Base-by-base conservation (phyloP, 208 protist genomes). In the Crithidia thermophila region DNA sequence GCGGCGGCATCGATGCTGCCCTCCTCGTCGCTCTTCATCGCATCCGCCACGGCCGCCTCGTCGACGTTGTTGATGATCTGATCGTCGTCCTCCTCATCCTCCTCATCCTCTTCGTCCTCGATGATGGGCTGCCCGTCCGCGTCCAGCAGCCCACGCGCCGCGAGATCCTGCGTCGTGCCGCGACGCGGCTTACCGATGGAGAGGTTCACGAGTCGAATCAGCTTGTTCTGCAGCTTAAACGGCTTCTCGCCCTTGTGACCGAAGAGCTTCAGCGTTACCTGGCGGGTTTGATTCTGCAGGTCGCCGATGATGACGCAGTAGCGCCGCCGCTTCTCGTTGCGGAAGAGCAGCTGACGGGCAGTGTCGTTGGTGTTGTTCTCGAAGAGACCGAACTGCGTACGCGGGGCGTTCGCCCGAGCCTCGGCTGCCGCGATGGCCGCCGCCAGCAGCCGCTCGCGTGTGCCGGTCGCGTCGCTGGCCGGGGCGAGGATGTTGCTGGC, bases 301-400 rank as follows among this genome's bases (percentile, higher is more conserved):
- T 95, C 75, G 3, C 90, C 90, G 36, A 93, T 79, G 58, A 95
- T 86, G 20, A 95, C 66, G 59, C 86, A 95, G 69, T 93, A 93
- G 21, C 90, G 90, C 14, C 85, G 84, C 37, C 87, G 84, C 80
- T 90, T 89, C 62, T 95, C 90, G 20, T 85, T 81, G 36, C 87
- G 80, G 67, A 93, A 95, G 52, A 95, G 78, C 18, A 92, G 72
- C 68, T 90, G 85, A 5, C 84, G 84, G 0, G 88, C 78, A 5
- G 85, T 95, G 72, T 90, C 89, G 28, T 75, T 80, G 20, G 73
- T 69, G 57, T 66, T 69, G 46, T 55, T 55, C n/a, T 71, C 51
- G 46, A 64, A 71, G 34, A 70, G 30, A 30, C 75, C 67, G 71
- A 88, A 76, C 58, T 85, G 45, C 34, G 62, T 60, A 28, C 64